Base-by-base conservation (phyloP, 176 grass and related monocot species). In the Cenchrus americanus region DNA sequence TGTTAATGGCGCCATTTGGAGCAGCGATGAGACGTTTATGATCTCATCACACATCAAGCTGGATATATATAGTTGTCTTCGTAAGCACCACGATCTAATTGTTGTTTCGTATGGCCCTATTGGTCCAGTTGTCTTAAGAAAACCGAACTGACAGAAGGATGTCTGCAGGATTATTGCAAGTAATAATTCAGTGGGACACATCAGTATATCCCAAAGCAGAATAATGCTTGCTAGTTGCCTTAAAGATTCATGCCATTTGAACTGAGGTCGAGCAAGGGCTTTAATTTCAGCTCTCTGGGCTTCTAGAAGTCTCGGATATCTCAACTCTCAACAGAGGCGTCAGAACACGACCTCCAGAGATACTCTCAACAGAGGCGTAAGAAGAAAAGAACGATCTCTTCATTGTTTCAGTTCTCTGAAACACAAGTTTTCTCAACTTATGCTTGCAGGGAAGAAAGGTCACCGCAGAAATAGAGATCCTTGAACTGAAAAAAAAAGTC, bases 1-100 rank as follows among this genome's bases (percentile, higher is more conserved):
- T 78, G 19, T 21, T 82, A 69, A 51, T 67, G 66, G 66, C 21
- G 67, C 3, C 73, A 82, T 86, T 86, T 83, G 58, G 59, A 90
- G 66, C 17, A 30, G 41, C 26, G 73, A 67, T 67, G 41, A 86
- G 73, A 59, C 66, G 66, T 14, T 86, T 82, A 48, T 58, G 74
- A 90, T 66, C 55, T 61, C 52, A 12, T 54, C 80, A 78, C n/a
- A 71, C 10, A 79, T 34, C 43, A 32, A 30, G 19, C 13, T 70
- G 62, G 18, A 73, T 51, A 26, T 44, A 47, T 22, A 13, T 22
- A 43, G 43, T 1, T 9, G 17, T 78, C 22, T 78, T 47, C 21
- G 43, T 79, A 32, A 22, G 18, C 18, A 80, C 0, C 5, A 62
- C 57, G 18, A 26, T 72, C n/a, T 26, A 51, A n/a, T 53, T 75